Evolutionary conservation across 768 basidiomycete genomes (phyloP), one percentile per base, ranked within the genome.

Genomic region (Cytidiella melzeri): DNA sequence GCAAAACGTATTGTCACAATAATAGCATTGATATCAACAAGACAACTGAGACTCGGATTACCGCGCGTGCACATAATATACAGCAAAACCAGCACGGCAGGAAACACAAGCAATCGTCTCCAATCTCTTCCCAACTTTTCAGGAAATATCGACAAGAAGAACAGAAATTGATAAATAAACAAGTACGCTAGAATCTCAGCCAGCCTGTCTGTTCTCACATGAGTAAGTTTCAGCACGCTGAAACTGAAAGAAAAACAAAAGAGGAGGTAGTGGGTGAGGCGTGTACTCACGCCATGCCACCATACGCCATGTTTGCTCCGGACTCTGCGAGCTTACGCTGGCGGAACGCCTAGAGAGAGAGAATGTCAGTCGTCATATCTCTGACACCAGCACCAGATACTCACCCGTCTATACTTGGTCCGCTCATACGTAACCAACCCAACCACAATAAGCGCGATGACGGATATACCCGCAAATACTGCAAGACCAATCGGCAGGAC

Each of bases 351-450:
- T 89, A 55, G 37, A 55, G 34, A 56, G 7, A 18, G 21, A 11
- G 18, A 21, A 48, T 12, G 39, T 34, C 40, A n/a, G n/a, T 52
- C n/a, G n/a, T n/a, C n/a, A n/a, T n/a, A n/a, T n/a, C n/a, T n/a
- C n/a, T n/a, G 30, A 7, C 24, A 21, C 21, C 21, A 45, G 3
- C 21, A 41, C 18, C 25, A 27, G 45, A 21, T 44, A 69, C 77
- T 48, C 51, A 87, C 89, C 75, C 81, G 87, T 71, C 89, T 83
- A 62, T 90, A 90, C 67, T 84, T 87, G 21, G 88, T 81, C 41
- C 92, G 79, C 73, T 94, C 90, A 61, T 83, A 90, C 5, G 89
- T 91, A 55, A 93, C 90, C 64, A 91, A 70, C 44, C 79, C 84
- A 50, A 94, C 87, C 20, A 88, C 81, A 53, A 86, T 80, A 56